A percentile compares a stretch with the other conserved stretches of the same genome.
Evolutionary conservation across 441 rosid genomes (phyloP).

Genomic region (Rhodomyrtus psidioides): DNA sequence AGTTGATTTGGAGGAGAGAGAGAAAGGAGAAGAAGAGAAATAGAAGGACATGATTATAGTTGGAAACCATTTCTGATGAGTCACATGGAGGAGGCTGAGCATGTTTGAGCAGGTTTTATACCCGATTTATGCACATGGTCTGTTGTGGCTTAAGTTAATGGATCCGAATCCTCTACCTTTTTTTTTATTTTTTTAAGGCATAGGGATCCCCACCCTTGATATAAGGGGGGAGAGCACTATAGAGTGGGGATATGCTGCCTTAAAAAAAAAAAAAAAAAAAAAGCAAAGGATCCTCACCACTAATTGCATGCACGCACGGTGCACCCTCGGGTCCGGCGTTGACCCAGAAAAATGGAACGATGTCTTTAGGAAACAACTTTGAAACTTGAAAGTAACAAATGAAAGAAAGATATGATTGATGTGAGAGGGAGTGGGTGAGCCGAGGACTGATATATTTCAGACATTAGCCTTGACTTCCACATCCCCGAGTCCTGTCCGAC

Average conservation of each 20-base stretch:
- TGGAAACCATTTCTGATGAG: not conserved
- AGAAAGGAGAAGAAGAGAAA: conserved; percentile 2
- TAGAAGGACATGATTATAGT: not conserved
- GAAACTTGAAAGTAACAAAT: not conserved
- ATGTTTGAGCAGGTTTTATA: not conserved
- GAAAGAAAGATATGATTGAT: not conserved
- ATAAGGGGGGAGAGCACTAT: too few relatives aligned
- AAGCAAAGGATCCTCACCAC: too few relatives aligned
- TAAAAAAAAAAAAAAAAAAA: too few relatives aligned
- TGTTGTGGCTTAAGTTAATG: not conserved
- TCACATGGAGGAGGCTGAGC: not conserved
- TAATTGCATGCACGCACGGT: too few relatives aligned
- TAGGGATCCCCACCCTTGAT: too few relatives aligned
- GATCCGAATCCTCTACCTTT: too few relatives aligned
- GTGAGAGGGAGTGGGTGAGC: too few relatives aligned
- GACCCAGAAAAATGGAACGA: not conserved
- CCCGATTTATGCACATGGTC: not conserved
- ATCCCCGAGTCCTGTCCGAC: too few relatives aligned
- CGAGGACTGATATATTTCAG: too few relatives aligned
- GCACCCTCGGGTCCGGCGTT: not conserved
- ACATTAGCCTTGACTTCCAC: too few relatives aligned
- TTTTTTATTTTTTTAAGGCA: too few relatives aligned
- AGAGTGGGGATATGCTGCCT: too few relatives aligned
- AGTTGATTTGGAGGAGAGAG: not conserved
- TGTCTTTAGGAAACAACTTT: not conserved